Conservation (phyloP, 352 stramenopile species). For the Phytophthora ohioensis region DNA sequence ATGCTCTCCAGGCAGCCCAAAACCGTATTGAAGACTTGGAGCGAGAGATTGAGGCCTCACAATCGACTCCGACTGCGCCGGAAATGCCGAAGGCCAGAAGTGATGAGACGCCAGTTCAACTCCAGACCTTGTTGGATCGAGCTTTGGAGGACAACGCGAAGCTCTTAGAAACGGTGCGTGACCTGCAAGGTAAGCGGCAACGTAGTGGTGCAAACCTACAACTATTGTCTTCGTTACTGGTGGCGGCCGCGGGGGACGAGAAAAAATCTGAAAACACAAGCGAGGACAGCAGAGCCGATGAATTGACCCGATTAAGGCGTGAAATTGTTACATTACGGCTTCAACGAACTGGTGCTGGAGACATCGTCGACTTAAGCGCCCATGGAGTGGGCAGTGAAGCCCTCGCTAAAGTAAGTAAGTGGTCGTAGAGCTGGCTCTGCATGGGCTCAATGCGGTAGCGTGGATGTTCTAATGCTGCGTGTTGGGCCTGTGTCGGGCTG, state of each 20-base stretch:
- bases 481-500: slow-evolving; percentile 39
- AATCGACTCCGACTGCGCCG: background rate
- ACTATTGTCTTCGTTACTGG: slow-evolving; percentile 43
- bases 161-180: slow-evolving; percentile 66
- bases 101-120: slow-evolving; percentile 31
- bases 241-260: slow-evolving; percentile 21
- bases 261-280: slow-evolving; percentile 18
- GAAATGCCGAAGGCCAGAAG: slow-evolving; percentile 4
- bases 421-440: slow-evolving; percentile 34
- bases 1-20: slow-evolving; percentile 41
- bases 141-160: slow-evolving; percentile 68
- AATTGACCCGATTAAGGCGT: slow-evolving; percentile 52
- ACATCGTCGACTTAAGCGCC: slow-evolving; percentile 14
- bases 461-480: slow-evolving; percentile 42
- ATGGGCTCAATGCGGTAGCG: slow-evolving; percentile 43
- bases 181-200: slow-evolving; percentile 68
- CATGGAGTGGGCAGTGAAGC: slow-evolving; percentile 42
- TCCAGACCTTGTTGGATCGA: slow-evolving; percentile 59
- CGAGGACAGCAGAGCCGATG: slow-evolving; percentile 42
- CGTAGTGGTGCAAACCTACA: slow-evolving; percentile 46
- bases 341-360: slow-evolving; percentile 29
- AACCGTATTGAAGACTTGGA: slow-evolving; percentile 59
- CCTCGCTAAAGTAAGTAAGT: slow-evolving; percentile 53
- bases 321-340: slow-evolving; percentile 48
- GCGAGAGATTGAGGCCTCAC: slow-evolving; percentile 32